Conservation (phyloP, 768 basidiomycete genomes). For the Gyrodon lividus region DNA sequence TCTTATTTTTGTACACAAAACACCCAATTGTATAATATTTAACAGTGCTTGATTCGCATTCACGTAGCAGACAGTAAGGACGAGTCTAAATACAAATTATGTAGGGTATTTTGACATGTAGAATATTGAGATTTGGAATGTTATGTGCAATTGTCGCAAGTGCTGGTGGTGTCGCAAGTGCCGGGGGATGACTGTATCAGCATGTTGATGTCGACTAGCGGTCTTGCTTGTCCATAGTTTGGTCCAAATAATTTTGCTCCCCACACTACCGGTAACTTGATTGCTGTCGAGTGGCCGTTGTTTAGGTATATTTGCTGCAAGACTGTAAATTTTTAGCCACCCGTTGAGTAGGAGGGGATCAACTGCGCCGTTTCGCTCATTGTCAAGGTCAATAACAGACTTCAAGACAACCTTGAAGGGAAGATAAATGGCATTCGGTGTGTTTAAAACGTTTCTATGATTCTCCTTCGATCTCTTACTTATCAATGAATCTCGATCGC, state of each 20-base stretch:
- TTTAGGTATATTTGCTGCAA: slow-evolving; percentile 15
- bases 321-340: slow-evolving; percentile 13
- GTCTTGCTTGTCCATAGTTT: neutral
- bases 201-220: neutral
- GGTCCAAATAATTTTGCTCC: no score
- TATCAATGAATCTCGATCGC: neutral
- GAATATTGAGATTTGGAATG: no score
- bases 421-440: slow-evolving; percentile 39
- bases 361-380: slow-evolving; percentile 10
- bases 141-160: no score
- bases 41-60: no score
- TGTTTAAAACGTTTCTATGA: neutral
- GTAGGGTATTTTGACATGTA: no score
- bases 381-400: neutral
- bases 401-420: slow-evolving; percentile 1
- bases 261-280: neutral
- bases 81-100: no score
- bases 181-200: no score
- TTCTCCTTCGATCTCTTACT: neutral
- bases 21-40: no score
- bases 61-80: no score
- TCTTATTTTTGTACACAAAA: no score
- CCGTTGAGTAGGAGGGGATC: slow-evolving; percentile 3
- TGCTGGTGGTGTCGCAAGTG: no score
- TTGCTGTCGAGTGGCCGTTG: neutral